phyloP scores from a whole-genome alignment of 352 stramenopile species.

The Phytophthora hybrid region DNA sequence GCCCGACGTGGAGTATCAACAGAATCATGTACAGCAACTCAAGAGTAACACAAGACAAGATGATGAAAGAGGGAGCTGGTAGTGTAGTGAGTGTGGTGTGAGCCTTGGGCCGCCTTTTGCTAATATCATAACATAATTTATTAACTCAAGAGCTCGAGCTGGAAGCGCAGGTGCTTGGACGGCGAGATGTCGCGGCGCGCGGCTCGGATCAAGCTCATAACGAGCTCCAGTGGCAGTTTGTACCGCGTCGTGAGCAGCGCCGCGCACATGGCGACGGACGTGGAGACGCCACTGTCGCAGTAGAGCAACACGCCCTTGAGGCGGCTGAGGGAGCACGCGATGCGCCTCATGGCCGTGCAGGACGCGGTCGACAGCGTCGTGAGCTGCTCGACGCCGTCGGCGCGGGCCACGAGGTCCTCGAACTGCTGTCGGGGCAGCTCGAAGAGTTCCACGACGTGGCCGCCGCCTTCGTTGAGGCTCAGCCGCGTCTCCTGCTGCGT shows the following conservation, averaged over 20 bases:
- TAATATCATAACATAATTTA: slow-evolving; percentile 50
- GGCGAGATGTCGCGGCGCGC: slow-evolving; percentile 19
- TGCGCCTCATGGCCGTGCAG: slow-evolving; percentile 8
- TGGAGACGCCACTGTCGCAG: slow-evolving; percentile 41
- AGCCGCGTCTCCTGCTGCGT: slow-evolving; percentile 10
- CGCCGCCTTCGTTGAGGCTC: background rate
- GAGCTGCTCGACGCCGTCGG: slow-evolving; percentile 10
- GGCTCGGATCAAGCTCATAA: slow-evolving; percentile 24
- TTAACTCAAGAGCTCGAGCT: slow-evolving; percentile 19
- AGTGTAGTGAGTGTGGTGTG: slow-evolving; percentile 6
- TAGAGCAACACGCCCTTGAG: slow-evolving; percentile 40
- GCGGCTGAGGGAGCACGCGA: slow-evolving; percentile 4
- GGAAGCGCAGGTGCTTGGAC: slow-evolving; percentile 18
- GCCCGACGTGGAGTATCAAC: slow-evolving; percentile 19
- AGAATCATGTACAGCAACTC: slow-evolving; percentile 30
- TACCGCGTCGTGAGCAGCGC: slow-evolving; percentile 52
- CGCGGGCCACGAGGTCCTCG: slow-evolving; percentile 3
- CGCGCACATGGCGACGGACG: slow-evolving; percentile 39
- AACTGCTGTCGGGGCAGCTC: slow-evolving; percentile 25
- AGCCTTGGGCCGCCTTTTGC: slow-evolving; percentile 24
- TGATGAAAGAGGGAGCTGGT: too few species aligned
- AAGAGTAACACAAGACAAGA: background rate
- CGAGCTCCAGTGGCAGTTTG: slow-evolving; percentile 32
- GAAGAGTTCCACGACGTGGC: slow-evolving; percentile 13
- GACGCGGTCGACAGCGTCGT: slow-evolving; percentile 4